These are phyloP conservation scores for Neonectria punicea DNA, from an alignment of 2,329 filamentous ascomycete species.

Conservation along the genomic window DNA sequence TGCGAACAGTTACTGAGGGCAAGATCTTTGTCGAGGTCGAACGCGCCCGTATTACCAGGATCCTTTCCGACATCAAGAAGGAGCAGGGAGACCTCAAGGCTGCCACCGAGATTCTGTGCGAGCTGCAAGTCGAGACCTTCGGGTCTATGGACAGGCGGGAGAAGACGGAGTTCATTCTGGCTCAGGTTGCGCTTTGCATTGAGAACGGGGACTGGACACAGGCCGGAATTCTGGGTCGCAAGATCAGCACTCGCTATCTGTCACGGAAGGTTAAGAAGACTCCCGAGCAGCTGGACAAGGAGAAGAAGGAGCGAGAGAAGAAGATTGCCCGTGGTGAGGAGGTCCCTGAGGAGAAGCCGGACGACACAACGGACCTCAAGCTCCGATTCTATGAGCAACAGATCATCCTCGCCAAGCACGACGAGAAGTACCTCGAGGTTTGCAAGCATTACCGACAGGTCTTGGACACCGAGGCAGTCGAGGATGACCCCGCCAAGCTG, in stretches of 20 bases:
- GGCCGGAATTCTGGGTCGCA: slow-evolving; percentile 90
- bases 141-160: slow-evolving; percentile 97
- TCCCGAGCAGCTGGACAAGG: slow-evolving; percentile 88
- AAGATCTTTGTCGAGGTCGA: slow-evolving; percentile 99
- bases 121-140: slow-evolving; percentile 98
- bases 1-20: slow-evolving; percentile 96
- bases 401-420: slow-evolving; percentile 94
- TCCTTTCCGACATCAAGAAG: slow-evolving; percentile 98
- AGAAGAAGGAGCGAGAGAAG: slow-evolving; percentile 88
- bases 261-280: slow-evolving; percentile 91
- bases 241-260: slow-evolving; percentile 96
- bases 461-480: slow-evolving; percentile 93
- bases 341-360: slow-evolving; percentile 79
- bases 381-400: slow-evolving; percentile 97
- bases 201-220: slow-evolving; percentile 97
- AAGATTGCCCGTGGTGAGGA: slow-evolving; percentile 83
- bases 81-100: slow-evolving; percentile 90
- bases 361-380: slow-evolving; percentile 97
- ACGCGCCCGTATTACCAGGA: slow-evolving; percentile 92
- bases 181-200: slow-evolving; percentile 94
- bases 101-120: slow-evolving; percentile 92
- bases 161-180: slow-evolving; percentile 98
- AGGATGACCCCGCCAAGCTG: slow-evolving; percentile 87
- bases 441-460: slow-evolving; percentile 99
- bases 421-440: slow-evolving; percentile 95